Base-by-base conservation (phyloP, 2,329 filamentous ascomycete genomes). In the Ceratocystis eucalypticola region DNA sequence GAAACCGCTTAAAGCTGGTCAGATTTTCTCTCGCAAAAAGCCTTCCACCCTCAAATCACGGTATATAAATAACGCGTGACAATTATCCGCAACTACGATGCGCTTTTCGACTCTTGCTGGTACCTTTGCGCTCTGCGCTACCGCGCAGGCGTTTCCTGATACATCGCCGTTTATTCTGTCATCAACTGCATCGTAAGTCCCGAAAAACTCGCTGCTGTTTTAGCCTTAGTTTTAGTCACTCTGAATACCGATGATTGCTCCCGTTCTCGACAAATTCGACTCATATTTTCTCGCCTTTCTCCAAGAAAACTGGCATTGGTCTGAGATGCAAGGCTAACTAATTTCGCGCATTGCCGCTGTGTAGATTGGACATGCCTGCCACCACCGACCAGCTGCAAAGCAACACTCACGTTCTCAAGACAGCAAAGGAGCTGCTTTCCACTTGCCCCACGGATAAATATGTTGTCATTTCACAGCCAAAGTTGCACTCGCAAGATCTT, bases 161-260 rank as follows among this genome's bases (percentile, higher is more conserved):
- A 91, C 92, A 1, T 92, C 90, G 65, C 93, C 94, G 20, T 94
- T 96, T 76, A 83, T 96, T 74, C 78, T 96, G 70, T 87, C 95
- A 75, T 96, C 93, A 41, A 93, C 88, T 59, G 83, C 88, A 69
- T 80, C 86, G 92, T 96, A 86, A 72, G 87, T 73, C 65, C 69
- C 65, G 69, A 66, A 66, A 68, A 66, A 55, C 62, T 28, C 46
- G 22, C 15, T 59, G 61, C 37, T 53, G 45, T 59, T 30, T 25
- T 50, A 5, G 5, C 3, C 22, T 22, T 8, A 15, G 6, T 8
- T 7, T 8, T n/a, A 12, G 3, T 22, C 10, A 28, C 7, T 22
- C 5, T 22, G 25, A 15, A 57, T 15, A 7, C 15, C 15, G 7
- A 10, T 15, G 15, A 57, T 12, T 57, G n/a, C 20, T 15, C 22